Percentiles rank a stretch among this genome's conserved stretches.
phyloP scores from a whole-genome alignment of 495 filamentous ascomycete species.

The Xylaria sp. region DNA sequence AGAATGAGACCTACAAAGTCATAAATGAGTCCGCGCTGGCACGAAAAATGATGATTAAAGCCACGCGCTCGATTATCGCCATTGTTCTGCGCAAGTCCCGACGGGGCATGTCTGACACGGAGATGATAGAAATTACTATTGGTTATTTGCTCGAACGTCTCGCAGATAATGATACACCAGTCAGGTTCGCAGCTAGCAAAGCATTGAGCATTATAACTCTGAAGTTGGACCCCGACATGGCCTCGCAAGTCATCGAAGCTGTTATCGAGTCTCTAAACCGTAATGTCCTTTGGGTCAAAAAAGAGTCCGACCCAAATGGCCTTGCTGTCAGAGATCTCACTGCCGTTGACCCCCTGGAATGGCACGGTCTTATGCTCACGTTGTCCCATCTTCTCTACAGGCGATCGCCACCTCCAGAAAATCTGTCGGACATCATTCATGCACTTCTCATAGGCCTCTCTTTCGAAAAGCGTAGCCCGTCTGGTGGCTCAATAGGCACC shows the following conservation, averaged over 20 bases:
- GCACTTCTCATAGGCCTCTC: slow-evolving; percentile 74
- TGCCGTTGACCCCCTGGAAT: slow-evolving; percentile 78
- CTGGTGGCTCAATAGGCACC: slow-evolving; percentile 81
- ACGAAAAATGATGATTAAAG: slow-evolving; percentile 82
- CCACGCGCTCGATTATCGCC: slow-evolving; percentile 72
- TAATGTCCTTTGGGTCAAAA: slow-evolving; percentile 71
- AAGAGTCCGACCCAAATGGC: slow-evolving; percentile 39
- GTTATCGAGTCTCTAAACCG: slow-evolving; percentile 76
- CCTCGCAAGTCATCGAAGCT: slow-evolving; percentile 82
- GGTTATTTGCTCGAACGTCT: slow-evolving; percentile 70
- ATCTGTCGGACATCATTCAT: slow-evolving; percentile 72
- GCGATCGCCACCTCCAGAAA: slow-evolving; percentile 69
- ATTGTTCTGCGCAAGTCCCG: slow-evolving; percentile 59
- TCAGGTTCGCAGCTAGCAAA: slow-evolving; percentile 90
- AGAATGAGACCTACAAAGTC: slow-evolving; percentile 49
- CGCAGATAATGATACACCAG: slow-evolving; percentile 85
- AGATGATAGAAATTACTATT: slow-evolving; percentile 76
- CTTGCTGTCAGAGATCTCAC: slow-evolving; percentile 65
- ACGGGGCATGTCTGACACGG: slow-evolving; percentile 55
- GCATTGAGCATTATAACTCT: slow-evolving; percentile 84
- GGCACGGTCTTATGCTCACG: slow-evolving; percentile 91
- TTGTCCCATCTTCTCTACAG: slow-evolving; percentile 85
- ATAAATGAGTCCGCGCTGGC: slow-evolving; percentile 75
- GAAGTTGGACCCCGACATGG: slow-evolving; percentile 80
- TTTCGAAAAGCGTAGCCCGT: slow-evolving; percentile 84